Evolutionary conservation across 139 green algal species (phyloP), one percentile per base, ranked within the genome.

Genomic region (Chlamydomonas sp.): DNA sequence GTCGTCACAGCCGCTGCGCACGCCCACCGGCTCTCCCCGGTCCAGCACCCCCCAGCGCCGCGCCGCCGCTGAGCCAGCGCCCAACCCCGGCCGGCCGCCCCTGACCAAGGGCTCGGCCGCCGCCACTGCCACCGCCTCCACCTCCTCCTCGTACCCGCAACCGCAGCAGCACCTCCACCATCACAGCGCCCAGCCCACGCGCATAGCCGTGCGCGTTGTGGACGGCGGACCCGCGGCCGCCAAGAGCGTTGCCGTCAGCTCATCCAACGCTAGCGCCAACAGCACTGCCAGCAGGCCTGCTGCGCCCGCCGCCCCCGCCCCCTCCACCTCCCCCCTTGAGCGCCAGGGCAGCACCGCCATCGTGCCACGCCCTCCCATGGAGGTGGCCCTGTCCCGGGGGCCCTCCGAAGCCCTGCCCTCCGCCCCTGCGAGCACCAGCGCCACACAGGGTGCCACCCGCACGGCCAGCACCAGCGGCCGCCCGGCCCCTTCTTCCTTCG

Each of bases 281-380:
- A n/a, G n/a, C n/a, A n/a, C n/a, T n/a, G n/a, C n/a, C n/a, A n/a
- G n/a, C n/a, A n/a, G n/a, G n/a, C n/a, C 69, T 57, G 12, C 62
- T 15, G 31, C 12, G 3, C 3, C 5, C 20, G 14, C 63, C 17
- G 61, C 61, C 3, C 0, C 78, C 16, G 2, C 61, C 14, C 16
- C 15, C 75, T 57, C 6, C 16, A 64, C 63, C 63, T 68, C 64
- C 62, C 10, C 80, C 66, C 80, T 86, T 17, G 57, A 86, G 68
- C 80, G 80, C 6, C 80, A 86, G 17, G 15, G 4, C 60, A 86
- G 80, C 58, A 85, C 67, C 17, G 80, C 80, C 1, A 16, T 86
- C 14, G 80, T 86, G 69, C 49, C 80, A 0, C 80, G 80, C 2
- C 80, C 80, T 0, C 15, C 68, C 18, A 77, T 86, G 80, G 80